phyloP scores from a whole-genome alignment of 2,329 filamentous ascomycete genomes.

The Fusarium euwallaceae region DNA sequence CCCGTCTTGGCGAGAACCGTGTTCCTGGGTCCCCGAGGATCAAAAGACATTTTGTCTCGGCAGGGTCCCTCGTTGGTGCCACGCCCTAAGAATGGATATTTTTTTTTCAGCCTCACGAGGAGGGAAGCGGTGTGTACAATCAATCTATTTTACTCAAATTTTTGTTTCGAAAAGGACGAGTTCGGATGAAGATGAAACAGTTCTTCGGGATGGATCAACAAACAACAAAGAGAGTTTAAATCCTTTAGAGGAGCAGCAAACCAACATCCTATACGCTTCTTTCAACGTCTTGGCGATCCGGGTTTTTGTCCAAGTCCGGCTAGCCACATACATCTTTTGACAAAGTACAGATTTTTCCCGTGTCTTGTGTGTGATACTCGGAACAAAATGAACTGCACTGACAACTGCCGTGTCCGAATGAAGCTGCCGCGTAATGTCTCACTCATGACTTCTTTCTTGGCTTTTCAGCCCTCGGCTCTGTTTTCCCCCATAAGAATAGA shows the following conservation, averaged over 20 bases:
- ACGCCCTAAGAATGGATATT: constrained; percentile 5
- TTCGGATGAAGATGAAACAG: neutral
- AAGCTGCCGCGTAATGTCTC: neutral
- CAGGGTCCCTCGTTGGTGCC: constrained; percentile 25
- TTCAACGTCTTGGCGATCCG: neutral
- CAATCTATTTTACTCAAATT: neutral
- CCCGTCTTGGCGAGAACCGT: constrained; percentile 26
- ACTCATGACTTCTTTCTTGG: neutral
- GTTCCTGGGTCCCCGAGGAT: constrained; percentile 7
- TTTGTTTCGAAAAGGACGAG: neutral
- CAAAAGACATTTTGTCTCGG: neutral
- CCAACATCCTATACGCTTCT: neutral
- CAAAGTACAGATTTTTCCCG: neutral
- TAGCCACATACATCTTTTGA: neutral
- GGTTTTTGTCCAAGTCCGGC: neutral
- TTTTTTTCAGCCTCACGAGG: neutral
- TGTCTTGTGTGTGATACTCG: neutral
- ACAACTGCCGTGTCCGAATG: neutral
- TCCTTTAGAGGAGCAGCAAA: neutral
- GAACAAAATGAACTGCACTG: neutral
- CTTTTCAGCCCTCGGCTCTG: neutral
- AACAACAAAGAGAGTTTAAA: neutral
- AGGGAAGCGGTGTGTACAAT: neutral
- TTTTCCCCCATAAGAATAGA: neutral
- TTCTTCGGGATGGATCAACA: neutral